Conservation (phyloP, 139 green algal genomes). For the Volvox africanus region DNA sequence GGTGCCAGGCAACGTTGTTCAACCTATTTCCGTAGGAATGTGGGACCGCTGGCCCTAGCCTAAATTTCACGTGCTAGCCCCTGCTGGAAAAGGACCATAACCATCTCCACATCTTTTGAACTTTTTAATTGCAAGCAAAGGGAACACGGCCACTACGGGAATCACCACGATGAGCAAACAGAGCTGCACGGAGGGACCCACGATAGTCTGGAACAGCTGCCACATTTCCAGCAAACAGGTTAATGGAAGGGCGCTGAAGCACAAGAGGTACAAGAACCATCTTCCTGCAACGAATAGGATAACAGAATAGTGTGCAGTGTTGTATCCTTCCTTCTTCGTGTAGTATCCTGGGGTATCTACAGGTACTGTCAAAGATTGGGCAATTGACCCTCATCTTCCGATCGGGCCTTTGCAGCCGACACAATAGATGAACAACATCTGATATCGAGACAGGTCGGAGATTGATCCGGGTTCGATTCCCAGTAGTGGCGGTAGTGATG, state of each 20-base stretch:
- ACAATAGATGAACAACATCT: no score
- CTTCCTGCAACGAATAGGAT: constrained; percentile 50
- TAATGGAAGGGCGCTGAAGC: constrained; percentile 70
- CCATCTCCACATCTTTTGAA: neutral
- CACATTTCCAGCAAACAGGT: constrained; percentile 64
- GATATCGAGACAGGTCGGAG: no score
- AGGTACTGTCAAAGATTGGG: no score
- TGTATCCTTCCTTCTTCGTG: no score
- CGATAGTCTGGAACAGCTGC: constrained; percentile 65
- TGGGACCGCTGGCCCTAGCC: neutral
- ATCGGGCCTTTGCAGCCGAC: no score
- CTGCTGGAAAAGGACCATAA: neutral
- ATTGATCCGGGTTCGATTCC: no score
- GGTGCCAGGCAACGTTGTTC: neutral
- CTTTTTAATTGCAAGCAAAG: constrained; percentile 49
- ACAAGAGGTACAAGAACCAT: constrained; percentile 81
- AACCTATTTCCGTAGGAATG: neutral
- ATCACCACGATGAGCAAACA: constrained; percentile 61
- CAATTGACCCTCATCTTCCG: no score
- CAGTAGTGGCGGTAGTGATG: no score
- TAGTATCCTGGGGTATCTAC: no score
- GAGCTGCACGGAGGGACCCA: constrained; percentile 61
- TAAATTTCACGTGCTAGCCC: neutral
- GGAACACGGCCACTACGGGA: constrained; percentile 65
- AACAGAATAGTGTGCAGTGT: no score